These are phyloP conservation scores for Dactylellina leptospora DNA, from an alignment of 2,329 filamentous ascomycete genomes.

Conservation along the genomic window DNA sequence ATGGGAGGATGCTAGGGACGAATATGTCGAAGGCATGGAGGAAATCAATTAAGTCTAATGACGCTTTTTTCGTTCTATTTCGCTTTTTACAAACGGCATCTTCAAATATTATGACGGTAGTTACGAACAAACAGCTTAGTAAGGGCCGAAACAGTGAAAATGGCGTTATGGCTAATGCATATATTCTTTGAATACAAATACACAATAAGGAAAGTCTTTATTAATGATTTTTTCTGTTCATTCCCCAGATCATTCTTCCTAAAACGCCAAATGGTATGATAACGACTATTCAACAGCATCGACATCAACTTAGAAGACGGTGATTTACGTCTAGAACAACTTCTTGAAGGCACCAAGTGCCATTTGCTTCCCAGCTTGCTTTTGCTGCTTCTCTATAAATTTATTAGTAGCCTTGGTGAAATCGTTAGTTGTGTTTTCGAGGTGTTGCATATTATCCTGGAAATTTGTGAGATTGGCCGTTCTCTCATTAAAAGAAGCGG, in stretches of 20 bases:
- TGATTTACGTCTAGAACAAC: conserved; percentile 17
- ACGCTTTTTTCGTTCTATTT: neutral
- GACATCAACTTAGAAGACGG: no score
- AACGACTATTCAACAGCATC: neutral
- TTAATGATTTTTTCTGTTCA: neutral
- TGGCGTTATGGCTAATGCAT: no score
- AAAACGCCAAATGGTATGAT: conserved; percentile 5
- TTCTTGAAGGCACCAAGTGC: conserved; percentile 68
- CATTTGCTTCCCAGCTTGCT: conserved; percentile 80
- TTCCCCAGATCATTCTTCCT: neutral
- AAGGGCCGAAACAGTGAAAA: no score
- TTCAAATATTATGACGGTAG: no score
- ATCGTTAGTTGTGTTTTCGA: conserved; percentile 80
- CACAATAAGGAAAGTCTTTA: no score
- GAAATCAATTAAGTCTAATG: neutral
- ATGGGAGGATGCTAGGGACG: conserved; percentile 62
- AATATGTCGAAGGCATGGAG: conserved; percentile 59
- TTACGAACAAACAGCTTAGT: no score
- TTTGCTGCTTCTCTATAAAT: conserved; percentile 86
- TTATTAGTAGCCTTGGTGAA: conserved; percentile 91
- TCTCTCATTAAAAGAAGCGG: conserved; percentile 84
- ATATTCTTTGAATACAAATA: neutral
- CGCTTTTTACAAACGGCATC: no score
- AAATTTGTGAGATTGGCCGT: conserved; percentile 86
- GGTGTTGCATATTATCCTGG: conserved; percentile 82